Conservation (phyloP, 1,284 basidiomycete genomes). For the Thecaphora frezii region DNA sequence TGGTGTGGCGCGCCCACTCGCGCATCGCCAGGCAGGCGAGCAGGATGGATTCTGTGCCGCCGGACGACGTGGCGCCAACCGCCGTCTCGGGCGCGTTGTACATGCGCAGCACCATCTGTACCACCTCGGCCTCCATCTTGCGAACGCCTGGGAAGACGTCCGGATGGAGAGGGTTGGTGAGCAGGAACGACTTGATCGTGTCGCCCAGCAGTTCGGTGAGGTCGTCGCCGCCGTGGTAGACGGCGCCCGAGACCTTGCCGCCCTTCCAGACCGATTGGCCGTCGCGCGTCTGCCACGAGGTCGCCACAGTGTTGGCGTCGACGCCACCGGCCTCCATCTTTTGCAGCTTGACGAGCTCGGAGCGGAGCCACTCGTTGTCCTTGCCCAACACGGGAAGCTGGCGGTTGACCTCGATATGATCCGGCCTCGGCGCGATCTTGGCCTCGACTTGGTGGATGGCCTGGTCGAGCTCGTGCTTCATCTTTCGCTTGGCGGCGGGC, state of each 20-base stretch:
- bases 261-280: conserved; percentile 50
- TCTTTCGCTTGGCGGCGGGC: conserved; percentile 46
- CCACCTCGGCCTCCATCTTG: conserved; percentile 97
- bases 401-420: conserved; percentile 28
- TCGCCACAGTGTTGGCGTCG: conserved; percentile 17
- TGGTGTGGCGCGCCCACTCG: conserved; percentile 83
- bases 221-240: conserved; percentile 59
- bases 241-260: conserved; percentile 57
- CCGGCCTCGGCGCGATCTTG: conserved; percentile 45
- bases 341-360: conserved; percentile 44
- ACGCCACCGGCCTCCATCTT: conserved; percentile 39
- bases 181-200: conserved; percentile 46
- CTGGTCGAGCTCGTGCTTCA: conserved; percentile 46
- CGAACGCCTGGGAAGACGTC: conserved; percentile 91
- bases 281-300: conserved; percentile 30
- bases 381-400: conserved; percentile 47
- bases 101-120: conserved; percentile 80
- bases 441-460: conserved; percentile 49
- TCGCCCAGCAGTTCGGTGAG: conserved; percentile 45
- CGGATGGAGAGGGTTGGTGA: conserved; percentile 88
- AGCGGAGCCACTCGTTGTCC: conserved; percentile 43
- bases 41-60: conserved; percentile 93
- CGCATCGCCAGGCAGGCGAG: conserved; percentile 92
- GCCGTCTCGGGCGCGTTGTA: conserved; percentile 80
- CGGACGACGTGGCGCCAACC: conserved; percentile 82